These are phyloP conservation scores for Entonaema liquescens DNA, from an alignment of 495 filamentous ascomycete genomes.

Conservation along the genomic window DNA sequence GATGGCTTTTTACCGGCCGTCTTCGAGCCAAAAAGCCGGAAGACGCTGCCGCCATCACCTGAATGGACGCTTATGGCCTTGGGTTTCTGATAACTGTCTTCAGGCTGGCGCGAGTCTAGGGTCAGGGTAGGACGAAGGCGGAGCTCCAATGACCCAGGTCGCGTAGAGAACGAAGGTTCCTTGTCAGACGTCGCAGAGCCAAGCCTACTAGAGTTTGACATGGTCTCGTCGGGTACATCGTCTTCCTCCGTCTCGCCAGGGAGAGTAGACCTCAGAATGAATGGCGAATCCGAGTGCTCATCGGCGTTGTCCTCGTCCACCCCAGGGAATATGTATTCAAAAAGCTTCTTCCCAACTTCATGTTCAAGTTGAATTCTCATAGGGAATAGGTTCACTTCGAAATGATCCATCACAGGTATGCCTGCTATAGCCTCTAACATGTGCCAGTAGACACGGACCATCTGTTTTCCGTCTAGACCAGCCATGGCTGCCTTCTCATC, in stretches of 20 bases:
- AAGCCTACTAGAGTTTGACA: constrained; percentile 44
- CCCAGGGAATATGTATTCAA: constrained; percentile 97
- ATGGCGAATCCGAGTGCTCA: constrained; percentile 75
- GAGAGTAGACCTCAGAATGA: constrained; percentile 81
- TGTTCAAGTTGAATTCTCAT: constrained; percentile 93
- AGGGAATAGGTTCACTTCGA: constrained; percentile 93
- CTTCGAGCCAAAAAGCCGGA: constrained; percentile 63
- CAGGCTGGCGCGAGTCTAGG: constrained; percentile 58
- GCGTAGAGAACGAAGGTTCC: constrained; percentile 57
- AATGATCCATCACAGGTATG: constrained; percentile 96
- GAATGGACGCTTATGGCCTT: constrained; percentile 61
- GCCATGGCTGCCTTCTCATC: constrained; percentile 59
- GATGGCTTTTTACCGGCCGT: constrained; percentile 68
- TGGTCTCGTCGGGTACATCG: constrained; percentile 56
- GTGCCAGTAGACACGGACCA: constrained; percentile 94
- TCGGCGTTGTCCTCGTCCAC: constrained; percentile 51
- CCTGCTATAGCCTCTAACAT: constrained; percentile 98
- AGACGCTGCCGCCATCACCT: constrained; percentile 58
- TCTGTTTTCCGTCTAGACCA: constrained; percentile 67
- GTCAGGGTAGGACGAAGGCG: constrained; percentile 80
- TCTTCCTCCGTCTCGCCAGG: constrained; percentile 72
- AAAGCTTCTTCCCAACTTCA: constrained; percentile 91
- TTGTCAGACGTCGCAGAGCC: constrained; percentile 47
- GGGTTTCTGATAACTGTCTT: constrained; percentile 51
- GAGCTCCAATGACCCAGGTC: constrained; percentile 75